phyloP scores from a whole-genome alignment of 1,284 basidiomycete species.

The Cryptococcus wingfieldii region DNA sequence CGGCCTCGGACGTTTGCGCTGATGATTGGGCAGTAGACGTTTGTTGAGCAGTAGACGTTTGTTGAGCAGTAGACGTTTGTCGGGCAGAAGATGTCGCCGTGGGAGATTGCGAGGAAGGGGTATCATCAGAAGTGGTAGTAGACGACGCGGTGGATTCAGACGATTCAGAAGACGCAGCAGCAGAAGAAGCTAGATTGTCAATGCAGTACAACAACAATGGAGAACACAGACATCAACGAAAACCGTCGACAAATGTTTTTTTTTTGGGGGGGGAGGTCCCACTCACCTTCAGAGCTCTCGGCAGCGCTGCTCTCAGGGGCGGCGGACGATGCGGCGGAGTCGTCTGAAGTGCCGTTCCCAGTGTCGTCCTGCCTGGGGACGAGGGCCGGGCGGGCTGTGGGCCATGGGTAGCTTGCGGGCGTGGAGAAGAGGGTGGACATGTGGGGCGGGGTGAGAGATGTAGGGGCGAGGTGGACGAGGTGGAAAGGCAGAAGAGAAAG shows the following conservation, averaged over 20 bases:
- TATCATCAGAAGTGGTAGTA: not conserved
- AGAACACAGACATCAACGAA: not conserved
- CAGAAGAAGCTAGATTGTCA: constrained; percentile 1
- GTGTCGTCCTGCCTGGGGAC: no score
- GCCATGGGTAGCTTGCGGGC: no score
- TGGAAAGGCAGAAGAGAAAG: no score
- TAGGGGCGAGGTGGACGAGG: no score
- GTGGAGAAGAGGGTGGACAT: no score
- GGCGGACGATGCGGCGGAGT: not conserved
- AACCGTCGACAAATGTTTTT: not conserved
- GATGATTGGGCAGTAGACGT: constrained; percentile 11
- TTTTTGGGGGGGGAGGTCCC: not conserved
- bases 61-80: not conserved
- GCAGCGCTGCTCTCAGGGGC: not conserved
- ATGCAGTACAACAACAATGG: not conserved
- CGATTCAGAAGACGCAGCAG: constrained; percentile 10
- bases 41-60: constrained; percentile 1
- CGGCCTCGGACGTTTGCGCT: not conserved
- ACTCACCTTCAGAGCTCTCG: not conserved
- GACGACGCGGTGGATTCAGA: constrained; percentile 9
- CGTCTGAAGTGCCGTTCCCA: not conserved
- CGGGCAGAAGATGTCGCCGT: not conserved
- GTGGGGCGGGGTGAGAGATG: no score
- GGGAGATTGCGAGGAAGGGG: not conserved
- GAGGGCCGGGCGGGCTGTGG: no score